A percentile compares a stretch with the other conserved stretches of the same genome.
Conservation (phyloP, 1,139 yeast species). For the Sugiyamaella grinbergsii region DNA sequence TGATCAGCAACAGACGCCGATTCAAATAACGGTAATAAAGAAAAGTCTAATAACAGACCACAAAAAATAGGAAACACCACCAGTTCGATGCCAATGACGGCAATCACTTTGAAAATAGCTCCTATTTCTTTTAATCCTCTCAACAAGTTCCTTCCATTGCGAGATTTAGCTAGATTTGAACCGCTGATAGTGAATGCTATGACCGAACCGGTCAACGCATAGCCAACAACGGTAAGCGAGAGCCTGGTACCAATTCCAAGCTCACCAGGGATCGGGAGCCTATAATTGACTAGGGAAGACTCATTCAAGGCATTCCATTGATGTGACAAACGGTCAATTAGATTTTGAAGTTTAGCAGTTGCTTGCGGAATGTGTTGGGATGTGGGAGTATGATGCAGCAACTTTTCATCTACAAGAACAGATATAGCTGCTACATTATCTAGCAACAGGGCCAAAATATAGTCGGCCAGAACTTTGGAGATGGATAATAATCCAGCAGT, state of each 20-base stretch:
- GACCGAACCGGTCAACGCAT: neutral
- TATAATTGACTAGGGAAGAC: neutral
- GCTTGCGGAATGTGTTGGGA: neutral
- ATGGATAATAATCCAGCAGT: neutral
- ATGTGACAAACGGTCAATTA: neutral
- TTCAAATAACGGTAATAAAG: constrained; percentile 47
- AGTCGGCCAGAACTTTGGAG: neutral
- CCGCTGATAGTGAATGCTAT: neutral
- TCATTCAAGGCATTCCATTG: neutral
- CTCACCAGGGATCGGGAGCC: neutral
- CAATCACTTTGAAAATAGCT: constrained; percentile 70
- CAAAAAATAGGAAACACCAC: constrained; percentile 84
- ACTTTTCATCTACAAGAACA: neutral
- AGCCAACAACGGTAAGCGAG: constrained; percentile 7
- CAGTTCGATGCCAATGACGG: constrained; percentile 76
- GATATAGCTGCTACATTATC: neutral
- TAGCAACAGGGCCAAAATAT: neutral
- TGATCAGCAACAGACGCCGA: constrained; percentile 25
- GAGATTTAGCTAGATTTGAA: constrained; percentile 3
- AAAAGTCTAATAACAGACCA: constrained; percentile 75
- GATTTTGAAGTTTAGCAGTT: neutral
- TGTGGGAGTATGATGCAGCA: neutral
- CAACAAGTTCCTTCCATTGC: constrained; percentile 8
- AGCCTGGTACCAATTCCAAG: constrained; percentile 8
- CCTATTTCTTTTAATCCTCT: constrained; percentile 42